A percentile compares a stretch with the other conserved stretches of the same genome.
These are phyloP conservation scores for Sugiyamaella floridensis DNA, from an alignment of 805 yeast genomes.

Conservation along the genomic window DNA sequence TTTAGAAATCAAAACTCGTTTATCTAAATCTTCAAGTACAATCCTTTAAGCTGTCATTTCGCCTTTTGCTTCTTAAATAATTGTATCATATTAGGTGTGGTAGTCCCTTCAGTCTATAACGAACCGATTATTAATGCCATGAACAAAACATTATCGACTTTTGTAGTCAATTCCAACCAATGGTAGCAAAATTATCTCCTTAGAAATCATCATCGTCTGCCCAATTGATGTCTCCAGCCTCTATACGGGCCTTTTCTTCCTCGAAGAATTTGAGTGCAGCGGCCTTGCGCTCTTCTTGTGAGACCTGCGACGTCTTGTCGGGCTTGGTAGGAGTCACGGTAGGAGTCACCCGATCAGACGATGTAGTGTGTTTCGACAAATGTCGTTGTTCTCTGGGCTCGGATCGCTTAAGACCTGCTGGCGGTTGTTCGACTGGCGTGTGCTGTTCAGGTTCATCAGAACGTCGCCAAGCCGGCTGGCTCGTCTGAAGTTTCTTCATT, in stretches of 20 bases:
- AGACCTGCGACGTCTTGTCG: neutral
- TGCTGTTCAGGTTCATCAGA: neutral
- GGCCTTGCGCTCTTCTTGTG: neutral
- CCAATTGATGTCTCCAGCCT: constrained; percentile 7
- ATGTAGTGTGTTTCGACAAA: too few relatives aligned
- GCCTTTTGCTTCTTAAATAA: too few relatives aligned
- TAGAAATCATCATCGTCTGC: constrained; percentile 8
- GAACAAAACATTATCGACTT: neutral
- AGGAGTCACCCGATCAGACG: neutral
- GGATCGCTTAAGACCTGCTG: neutral
- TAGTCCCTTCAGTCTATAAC: too few relatives aligned
- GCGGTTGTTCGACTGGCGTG: neutral
- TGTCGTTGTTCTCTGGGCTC: neutral
- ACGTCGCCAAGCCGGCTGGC: constrained; percentile 8
- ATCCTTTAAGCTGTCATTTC: too few relatives aligned
- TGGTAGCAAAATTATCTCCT: neutral
- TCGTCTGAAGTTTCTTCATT: constrained; percentile 6
- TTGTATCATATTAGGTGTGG: too few relatives aligned
- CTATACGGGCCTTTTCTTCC: constrained; percentile 2
- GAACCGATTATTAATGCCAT: too few relatives aligned
- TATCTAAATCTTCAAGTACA: too few relatives aligned
- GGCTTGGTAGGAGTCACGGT: neutral
- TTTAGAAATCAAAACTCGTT: too few relatives aligned
- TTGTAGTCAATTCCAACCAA: neutral
- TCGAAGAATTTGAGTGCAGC: neutral